Evolutionary conservation across 768 basidiomycete species (phyloP), one percentile per base, ranked within the genome.

Genomic region (Lactarius tabidus): DNA sequence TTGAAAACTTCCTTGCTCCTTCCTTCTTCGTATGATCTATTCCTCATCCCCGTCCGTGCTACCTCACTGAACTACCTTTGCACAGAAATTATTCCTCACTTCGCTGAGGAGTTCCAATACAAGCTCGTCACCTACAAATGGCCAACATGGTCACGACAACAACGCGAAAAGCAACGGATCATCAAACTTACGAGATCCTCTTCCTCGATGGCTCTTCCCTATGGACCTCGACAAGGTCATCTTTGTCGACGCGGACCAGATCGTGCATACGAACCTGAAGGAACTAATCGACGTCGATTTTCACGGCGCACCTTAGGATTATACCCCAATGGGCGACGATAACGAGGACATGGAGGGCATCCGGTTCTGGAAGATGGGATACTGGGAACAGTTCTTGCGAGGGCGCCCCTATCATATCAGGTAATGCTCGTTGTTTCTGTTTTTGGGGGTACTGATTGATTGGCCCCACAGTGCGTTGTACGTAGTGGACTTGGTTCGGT

Each of bases 171-270:
- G 75, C 97, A 99, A 75, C 85, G 97, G 12, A 89, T 96, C 63
- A 99, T 99, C 70, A 96, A 97, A 96, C 93, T 1, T 99, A 98
- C 82, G 98, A 99, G 78, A 99, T 98, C 68, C 87, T 99, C 51
- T 99, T 99, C 84, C 85, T 99, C 18, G 97, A 99, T 71, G 95
- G 18, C 84, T 98, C 8, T 99, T 99, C 84, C 97, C 97, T 2
- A 95, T 98, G 89, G 93, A 96, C 76, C 85, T 99, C 64, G 95
- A 98, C 79, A 97, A 97, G 74, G 96, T 99, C 67, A 95, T 99
- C 70, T 98, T 98, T 73, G 96, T 99, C 58, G 97, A 98, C 72
- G 96, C 96, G 0, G 94, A 96, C 74, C 93, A 95, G 77, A 98
- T 99, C 65, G 95, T 99, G 9, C 88, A 96, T 3, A 86, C 93